These are phyloP conservation scores for Carex kokanica DNA, from an alignment of 176 grass and related monocot genomes.

Conservation along the genomic window DNA sequence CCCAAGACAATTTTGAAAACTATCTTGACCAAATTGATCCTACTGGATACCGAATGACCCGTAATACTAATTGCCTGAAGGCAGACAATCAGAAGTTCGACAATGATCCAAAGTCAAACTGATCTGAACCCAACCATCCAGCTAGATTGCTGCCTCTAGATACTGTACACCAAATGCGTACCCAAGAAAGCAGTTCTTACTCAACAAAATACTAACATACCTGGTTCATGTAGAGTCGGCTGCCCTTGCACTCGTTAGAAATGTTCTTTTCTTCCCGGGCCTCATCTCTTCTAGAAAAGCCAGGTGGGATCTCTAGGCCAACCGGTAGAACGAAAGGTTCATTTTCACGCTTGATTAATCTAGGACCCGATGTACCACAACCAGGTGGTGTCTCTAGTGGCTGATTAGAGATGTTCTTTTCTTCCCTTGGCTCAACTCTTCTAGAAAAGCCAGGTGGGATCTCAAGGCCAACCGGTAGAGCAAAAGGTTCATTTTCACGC, in stretches of 20 bases:
- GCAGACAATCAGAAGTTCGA: too few species aligned
- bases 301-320: neutral
- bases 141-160: neutral
- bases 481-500: neutral
- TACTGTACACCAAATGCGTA: neutral
- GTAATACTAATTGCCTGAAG: too few species aligned
- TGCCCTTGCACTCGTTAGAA: neutral
- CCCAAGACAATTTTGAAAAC: too few species aligned
- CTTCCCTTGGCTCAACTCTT: neutral
- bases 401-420: neutral
- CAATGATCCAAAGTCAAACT: neutral
- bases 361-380: neutral
- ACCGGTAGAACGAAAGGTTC: neutral
- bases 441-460: constrained; percentile 2
- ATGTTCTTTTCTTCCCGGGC: neutral
- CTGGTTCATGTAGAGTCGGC: neutral
- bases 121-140: neutral
- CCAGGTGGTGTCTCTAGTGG: neutral
- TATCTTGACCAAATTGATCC: neutral
- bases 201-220: neutral
- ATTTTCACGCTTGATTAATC: neutral
- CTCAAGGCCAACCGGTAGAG: constrained; percentile 1
- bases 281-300: neutral
- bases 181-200: neutral
- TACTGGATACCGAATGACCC: neutral